These are phyloP conservation scores for Setaria italica DNA, from an alignment of 202 grass and related monocot genomes.

Conservation along the genomic window DNA sequence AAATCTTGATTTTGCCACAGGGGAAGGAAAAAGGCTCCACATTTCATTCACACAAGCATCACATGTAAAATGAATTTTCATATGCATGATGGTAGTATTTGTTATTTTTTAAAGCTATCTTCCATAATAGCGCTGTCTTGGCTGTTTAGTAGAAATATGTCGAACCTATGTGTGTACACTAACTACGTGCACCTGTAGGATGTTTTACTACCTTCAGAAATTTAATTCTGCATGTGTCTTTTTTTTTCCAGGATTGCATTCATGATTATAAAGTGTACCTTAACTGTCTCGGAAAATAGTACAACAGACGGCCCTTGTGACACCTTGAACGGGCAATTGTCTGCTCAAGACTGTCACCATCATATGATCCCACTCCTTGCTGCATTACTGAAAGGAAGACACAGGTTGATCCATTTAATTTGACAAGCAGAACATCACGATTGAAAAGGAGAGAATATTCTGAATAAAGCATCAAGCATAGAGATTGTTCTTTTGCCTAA, in stretches of 20 bases:
- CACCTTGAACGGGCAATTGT: conserved; percentile 77
- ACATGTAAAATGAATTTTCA: conserved; percentile 20
- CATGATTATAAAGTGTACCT: conserved; percentile 55
- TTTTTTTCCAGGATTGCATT: neutral
- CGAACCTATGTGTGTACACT: conserved; percentile 6
- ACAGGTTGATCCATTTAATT: conserved; percentile 8
- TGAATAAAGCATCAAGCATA: neutral
- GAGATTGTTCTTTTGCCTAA: neutral
- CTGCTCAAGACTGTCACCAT: conserved; percentile 70
- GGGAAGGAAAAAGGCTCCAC: neutral
- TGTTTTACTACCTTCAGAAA: conserved; percentile 12
- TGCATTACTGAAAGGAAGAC: conserved; percentile 45
- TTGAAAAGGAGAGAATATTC: neutral
- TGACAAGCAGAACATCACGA: conserved; percentile 16
- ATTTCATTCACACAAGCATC: neutral
- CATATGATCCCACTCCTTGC: conserved; percentile 49
- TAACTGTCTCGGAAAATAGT: conserved; percentile 76
- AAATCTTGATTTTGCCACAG: neutral
- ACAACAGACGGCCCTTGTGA: conserved; percentile 94
- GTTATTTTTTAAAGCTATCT: neutral
- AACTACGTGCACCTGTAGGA: neutral
- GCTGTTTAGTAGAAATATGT: neutral
- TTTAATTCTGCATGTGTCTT: neutral
- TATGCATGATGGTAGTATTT: neutral
- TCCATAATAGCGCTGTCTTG: neutral